Percentiles rank a stretch among this genome's conserved stretches.
These are phyloP conservation scores for Kodamaea sp. DNA, from an alignment of 1,139 yeast species.

Conservation along the genomic window DNA sequence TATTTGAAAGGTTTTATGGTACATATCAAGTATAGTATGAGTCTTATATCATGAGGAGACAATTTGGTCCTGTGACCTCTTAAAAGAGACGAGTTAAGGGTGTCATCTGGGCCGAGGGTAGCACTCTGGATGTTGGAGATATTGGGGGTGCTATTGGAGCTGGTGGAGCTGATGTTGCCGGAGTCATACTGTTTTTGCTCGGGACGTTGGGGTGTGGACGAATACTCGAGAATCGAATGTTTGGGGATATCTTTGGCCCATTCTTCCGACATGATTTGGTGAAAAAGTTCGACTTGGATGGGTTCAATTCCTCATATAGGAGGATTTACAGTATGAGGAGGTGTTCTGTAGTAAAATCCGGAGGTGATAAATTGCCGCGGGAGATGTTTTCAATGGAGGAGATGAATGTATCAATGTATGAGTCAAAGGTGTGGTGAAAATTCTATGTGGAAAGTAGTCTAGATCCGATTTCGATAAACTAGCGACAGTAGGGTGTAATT, in stretches of 20 bases:
- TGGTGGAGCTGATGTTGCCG: slow-evolving; percentile 2
- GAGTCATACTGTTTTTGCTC: slow-evolving; percentile 1
- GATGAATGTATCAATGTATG: too few relatives aligned
- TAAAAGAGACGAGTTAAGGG: background rate
- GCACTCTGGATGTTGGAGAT: background rate
- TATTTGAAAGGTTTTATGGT: slow-evolving; percentile 40
- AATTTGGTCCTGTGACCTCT: slow-evolving; percentile 26
- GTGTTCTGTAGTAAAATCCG: too few relatives aligned
- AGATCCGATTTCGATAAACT: too few relatives aligned
- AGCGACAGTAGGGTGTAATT: too few relatives aligned
- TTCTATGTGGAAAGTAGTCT: too few relatives aligned
- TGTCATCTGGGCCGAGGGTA: background rate
- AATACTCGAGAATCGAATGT: background rate
- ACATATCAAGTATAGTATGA: slow-evolving; percentile 33
- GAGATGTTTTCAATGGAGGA: too few relatives aligned
- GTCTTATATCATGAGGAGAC: slow-evolving; percentile 28
- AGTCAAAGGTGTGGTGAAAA: too few relatives aligned
- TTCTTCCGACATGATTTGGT: too few relatives aligned
- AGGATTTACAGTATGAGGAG: too few relatives aligned
- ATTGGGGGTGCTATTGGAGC: slow-evolving; percentile 6
- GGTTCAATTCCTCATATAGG: too few relatives aligned
- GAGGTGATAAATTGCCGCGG: too few relatives aligned
- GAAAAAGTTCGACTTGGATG: too few relatives aligned
- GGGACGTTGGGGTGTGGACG: background rate
- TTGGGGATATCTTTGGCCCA: background rate